phyloP scores from a whole-genome alignment of 2,329 filamentous ascomycete genomes.

The Trichoderma koningii region DNA sequence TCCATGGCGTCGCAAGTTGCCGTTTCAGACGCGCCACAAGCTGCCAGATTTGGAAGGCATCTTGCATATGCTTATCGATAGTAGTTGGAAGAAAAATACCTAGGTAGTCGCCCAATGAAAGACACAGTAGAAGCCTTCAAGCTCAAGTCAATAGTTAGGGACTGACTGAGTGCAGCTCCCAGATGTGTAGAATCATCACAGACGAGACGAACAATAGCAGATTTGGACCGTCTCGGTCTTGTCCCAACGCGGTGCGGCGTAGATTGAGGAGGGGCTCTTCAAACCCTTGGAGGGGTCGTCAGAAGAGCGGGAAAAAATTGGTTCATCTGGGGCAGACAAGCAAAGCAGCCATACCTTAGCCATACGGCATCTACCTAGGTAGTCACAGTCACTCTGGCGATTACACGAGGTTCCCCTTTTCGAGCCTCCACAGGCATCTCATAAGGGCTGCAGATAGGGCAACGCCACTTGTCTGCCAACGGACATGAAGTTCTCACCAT shows the following conservation, averaged over 20 bases:
- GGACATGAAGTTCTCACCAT: conserved; percentile 37
- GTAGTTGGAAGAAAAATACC: background rate
- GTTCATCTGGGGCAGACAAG: background rate
- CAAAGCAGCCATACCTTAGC: no score
- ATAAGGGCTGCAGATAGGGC: no score
- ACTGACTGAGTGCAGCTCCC: background rate
- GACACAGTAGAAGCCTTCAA: background rate
- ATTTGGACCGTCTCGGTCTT: background rate
- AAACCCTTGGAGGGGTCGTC: conserved; percentile 2
- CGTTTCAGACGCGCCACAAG: background rate
- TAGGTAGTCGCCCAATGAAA: background rate
- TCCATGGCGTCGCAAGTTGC: background rate
- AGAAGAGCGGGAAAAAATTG: background rate
- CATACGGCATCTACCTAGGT: background rate
- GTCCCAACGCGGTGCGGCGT: background rate
- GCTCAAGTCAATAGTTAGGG: background rate
- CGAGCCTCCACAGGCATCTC: background rate
- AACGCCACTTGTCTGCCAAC: no score
- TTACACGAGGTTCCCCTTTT: background rate
- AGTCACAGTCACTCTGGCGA: background rate
- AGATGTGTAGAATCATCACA: background rate
- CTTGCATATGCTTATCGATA: background rate
- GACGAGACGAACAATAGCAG: background rate
- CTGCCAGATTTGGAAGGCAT: background rate
- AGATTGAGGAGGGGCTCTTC: background rate